Evolutionary conservation across 345 rosid species (phyloP), one percentile per base, ranked within the genome.

Genomic region (Rhodomyrtus tomentosa): DNA sequence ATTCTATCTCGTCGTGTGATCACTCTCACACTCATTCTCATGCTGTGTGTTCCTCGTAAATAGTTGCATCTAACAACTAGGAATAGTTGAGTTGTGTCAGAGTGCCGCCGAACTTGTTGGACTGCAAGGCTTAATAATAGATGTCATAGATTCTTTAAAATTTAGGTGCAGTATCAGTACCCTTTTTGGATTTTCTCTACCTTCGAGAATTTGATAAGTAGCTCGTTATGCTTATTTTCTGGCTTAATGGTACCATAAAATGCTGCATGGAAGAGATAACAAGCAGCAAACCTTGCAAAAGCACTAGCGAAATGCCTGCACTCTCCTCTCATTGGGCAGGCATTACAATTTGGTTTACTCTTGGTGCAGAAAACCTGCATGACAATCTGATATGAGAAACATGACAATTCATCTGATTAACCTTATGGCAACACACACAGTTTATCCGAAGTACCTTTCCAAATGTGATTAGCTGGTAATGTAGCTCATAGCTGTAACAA

Each of bases 231-330:
- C 79, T 68, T 36, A 68, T 36, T 36, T 68, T 68, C 79, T 68
- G 79, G 45, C 45, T 36, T 36, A 68, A 68, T 68, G 45, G 24
- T 68, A 68, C 79, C 79, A 68, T 68, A 68, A 68, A 18, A 36
- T 68, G 79, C 36, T 18, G 79, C 79, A 84, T 73, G 29, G 59
- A 52, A 27, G 82, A 84, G 29, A 59, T 74, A 72, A 84, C 27
- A 32, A 68, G 85, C 74, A 58, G 85, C 93, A 86, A 84, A 95
- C 99, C 99, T 96, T 88, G 99, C 93, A 90, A 93, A 96, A 81
- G 99, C 99, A 90, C 99, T 96, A 32, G 99, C 98, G 89, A 95
- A 96, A 87, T 96, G 99, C 86, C 98, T 93, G 93, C 99, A 96
- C 80, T 95, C 98, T 84, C 96, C 95, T 91, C 97, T 92, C 98